Base-by-base conservation (phyloP, 169 alveolate genomes). In the Plasmodium cynomolgi region DNA sequence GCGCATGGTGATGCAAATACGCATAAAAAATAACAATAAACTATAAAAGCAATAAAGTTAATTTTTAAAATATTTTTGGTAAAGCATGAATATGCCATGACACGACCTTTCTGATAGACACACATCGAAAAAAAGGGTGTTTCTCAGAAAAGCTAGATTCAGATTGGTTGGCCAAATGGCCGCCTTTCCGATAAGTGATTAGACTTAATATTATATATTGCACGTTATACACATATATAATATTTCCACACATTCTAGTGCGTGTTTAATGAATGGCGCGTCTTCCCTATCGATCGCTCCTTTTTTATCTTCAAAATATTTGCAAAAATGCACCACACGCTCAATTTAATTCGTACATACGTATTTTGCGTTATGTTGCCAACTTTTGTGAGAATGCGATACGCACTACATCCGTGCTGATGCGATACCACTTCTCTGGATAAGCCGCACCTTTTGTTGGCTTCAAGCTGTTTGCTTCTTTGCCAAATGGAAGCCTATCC, bases 1-100 rank as follows among this genome's bases (percentile, higher is more conserved):
- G 39, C 77, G 80, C 47, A 62, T 62, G 34, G 20, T 20, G 34
- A 50, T 58, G 58, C 77, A 83, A 39, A 84, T 15, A 62, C 79
- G 72, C 33, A 84, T 72, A 47, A 29, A 84, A 3, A 20, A 58
- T 58, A 58, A 62, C 72, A 20, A 20, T 37, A 41, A 33, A 73
- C 62, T 29, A 73, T 37, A 84, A 84, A 84, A 84, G 74, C 68
- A 54, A 84, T 72, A 84, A 73, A 33, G 54, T 58, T 84, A 84
- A 84, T 84, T 84, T 84, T 44, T 72, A 84, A 84, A 84, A 84
- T 83, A 58, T 56, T 26, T 20, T 58, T 83, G 79, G 72, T 83
- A 83, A 83, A 41, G 50, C 56, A 83, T 58, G 72, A 29, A 58
- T 20, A 83, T 39, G 20, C 73, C 33, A 31, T 31, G 73, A 31